Evolutionary conservation across 2,329 filamentous ascomycete species (phyloP), one percentile per base, ranked within the genome.

Genomic region (Curvularia lunata): DNA sequence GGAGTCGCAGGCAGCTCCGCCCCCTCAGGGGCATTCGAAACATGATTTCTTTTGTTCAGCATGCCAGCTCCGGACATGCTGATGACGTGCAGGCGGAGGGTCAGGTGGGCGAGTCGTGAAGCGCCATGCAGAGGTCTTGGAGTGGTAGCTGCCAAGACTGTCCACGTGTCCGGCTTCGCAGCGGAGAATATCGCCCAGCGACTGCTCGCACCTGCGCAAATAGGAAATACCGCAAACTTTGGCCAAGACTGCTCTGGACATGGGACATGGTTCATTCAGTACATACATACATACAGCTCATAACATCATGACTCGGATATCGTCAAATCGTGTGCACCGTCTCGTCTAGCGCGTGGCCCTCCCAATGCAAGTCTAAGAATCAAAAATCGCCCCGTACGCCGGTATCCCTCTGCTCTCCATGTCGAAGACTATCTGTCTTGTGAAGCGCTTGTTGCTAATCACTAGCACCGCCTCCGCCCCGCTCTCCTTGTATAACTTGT

Each of bases 311-410:
- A 25, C 34, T 13, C 32, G 25, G 34, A 19, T 40, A 27, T 49
- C 47, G 30, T 38, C 42, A 38, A 30, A 28, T 52, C 41, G 41
- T 52, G 30, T 13, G 32, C 12, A 7, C 19, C 27, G 8, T 40
- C 38, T 16, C 48, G 8, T 34, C 48, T 43, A 42, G 40, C 9
- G 25, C 16, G 37, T 27, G 8, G 28, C 7, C 16, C 7, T 5
- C 45, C n/a, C 37, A 32, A 28, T 37, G 41, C 19, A 37, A 25
- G 19, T 10, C 38, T 43, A 86, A 42, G 84, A 86, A 74, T 92
- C 90, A 77, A 88, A 92, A 64, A 92, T 90, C 4, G 89, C 87
- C 3, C 89, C 90, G 75, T 85, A 92, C 9, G 88, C 88, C 2
- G 87, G 83, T 25, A 91, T 75, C 0, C 88, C 87, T 54, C 87